These are phyloP conservation scores for Hypoxylon sp. DNA, from an alignment of 2,329 filamentous ascomycete species.

Conservation along the genomic window DNA sequence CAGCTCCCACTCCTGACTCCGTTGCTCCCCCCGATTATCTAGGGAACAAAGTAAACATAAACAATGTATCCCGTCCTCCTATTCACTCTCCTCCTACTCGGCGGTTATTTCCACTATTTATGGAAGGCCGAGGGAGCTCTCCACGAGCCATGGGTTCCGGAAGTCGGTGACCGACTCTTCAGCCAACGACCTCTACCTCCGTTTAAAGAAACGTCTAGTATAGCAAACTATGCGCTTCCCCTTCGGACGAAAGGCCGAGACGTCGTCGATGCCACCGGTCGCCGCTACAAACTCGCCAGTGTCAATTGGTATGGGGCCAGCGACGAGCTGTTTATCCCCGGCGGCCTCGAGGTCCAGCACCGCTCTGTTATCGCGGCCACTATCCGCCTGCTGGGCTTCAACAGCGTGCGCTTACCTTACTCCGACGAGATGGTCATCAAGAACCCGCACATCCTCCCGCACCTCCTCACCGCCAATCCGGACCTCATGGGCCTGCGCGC, in stretches of 20 bases:
- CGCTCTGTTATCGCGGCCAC: conserved; percentile 71
- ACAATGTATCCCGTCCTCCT: conserved; percentile 57
- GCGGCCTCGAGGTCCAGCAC: conserved; percentile 75
- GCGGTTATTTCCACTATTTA: conserved; percentile 60
- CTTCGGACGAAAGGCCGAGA: conserved; percentile 72
- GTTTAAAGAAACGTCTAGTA: conserved; percentile 60
- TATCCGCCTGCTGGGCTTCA: conserved; percentile 76
- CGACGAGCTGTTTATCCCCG: conserved; percentile 75
- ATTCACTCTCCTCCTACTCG: conserved; percentile 56
- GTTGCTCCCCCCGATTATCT: conserved; percentile 1
- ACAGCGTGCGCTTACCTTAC: conserved; percentile 78
- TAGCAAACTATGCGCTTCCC: conserved; percentile 68
- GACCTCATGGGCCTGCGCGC: conserved; percentile 71
- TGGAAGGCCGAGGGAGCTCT: conserved; percentile 64
- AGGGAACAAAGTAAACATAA: conserved; percentile 13
- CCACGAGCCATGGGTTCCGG: conserved; percentile 65
- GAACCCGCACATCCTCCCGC: conserved; percentile 69
- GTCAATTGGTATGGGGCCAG: conserved; percentile 81
- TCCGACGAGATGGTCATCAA: conserved; percentile 76
- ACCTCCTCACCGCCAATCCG: conserved; percentile 70
- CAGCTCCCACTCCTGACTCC: neutral
- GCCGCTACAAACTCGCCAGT: conserved; percentile 73
- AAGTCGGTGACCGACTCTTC: conserved; percentile 63
- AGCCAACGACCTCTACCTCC: conserved; percentile 64
- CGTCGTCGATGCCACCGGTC: conserved; percentile 70